Evolutionary conservation across 2,329 filamentous ascomycete species (phyloP).

Genomic region (Pestalotiopsis sp.): DNA sequence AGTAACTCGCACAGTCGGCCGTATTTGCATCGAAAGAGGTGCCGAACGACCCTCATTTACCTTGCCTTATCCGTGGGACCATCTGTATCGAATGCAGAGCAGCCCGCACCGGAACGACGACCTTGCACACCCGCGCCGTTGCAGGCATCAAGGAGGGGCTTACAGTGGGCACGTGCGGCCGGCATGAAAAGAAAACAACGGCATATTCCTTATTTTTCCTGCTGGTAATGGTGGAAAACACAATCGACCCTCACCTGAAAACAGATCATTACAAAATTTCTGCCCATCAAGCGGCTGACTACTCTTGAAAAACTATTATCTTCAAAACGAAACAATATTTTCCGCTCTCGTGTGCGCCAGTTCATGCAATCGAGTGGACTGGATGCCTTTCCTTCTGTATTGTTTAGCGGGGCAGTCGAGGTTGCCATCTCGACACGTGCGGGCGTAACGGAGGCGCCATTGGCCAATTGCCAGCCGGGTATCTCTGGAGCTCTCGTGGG

Average conservation of each 20-base stretch:
- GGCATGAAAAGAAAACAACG: too few species aligned
- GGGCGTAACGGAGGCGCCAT: neutral
- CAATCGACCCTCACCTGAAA: neutral
- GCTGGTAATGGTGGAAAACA: too few species aligned
- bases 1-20: too few species aligned
- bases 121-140: neutral
- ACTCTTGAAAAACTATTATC: neutral
- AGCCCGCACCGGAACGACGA: too few species aligned
- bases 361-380: neutral
- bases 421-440: constrained; percentile 6
- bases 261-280: neutral
- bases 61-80: too few species aligned
- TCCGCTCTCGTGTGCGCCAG: neutral
- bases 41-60: too few species aligned
- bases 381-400: neutral
- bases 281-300: neutral
- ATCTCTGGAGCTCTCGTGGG: neutral
- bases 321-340: neutral
- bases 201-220: too few species aligned
- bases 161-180: neutral
- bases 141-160: neutral
- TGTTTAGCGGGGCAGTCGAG: neutral
- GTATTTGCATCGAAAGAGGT: too few species aligned
- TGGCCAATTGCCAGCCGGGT: constrained; percentile 4
- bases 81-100: too few species aligned